A percentile compares a stretch with the other conserved stretches of the same genome.
Evolutionary conservation across 2,329 filamentous ascomycete genomes (phyloP).

Genomic region (Fusarium proliferatum): DNA sequence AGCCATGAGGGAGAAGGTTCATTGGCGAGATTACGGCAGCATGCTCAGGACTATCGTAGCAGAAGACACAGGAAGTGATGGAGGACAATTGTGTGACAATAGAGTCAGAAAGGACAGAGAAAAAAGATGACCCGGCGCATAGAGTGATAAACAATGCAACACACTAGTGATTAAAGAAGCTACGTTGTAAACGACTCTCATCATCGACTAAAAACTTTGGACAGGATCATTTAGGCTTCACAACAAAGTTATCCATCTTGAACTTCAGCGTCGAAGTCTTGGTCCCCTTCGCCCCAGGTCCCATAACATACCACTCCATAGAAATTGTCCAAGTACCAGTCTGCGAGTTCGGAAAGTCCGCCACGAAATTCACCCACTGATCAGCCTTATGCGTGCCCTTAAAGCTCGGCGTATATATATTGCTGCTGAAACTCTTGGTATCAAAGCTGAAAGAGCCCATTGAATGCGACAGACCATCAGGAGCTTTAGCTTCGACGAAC

Average conservation of each 20-base stretch:
- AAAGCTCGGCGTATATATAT: not conserved
- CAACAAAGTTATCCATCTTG: conserved; percentile 4
- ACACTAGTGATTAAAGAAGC: accelerated
- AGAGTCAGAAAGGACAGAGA: not conserved
- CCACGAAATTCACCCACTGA: not conserved
- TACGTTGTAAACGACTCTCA: not conserved
- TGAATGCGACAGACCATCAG: not conserved
- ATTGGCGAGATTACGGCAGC: too few relatives aligned
- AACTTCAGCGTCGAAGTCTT: not conserved
- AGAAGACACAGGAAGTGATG: too few relatives aligned
- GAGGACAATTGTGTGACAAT: too few relatives aligned
- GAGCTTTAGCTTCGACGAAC: not conserved
- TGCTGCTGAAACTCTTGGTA: not conserved
- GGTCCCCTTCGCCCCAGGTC: accelerated
- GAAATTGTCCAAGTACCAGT: conserved; percentile 6
- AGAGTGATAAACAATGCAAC: not conserved
- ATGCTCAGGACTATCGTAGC: too few relatives aligned
- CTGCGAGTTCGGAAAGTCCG: not conserved
- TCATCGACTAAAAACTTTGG: too few relatives aligned
- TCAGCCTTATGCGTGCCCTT: not conserved
- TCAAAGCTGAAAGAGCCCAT: not conserved
- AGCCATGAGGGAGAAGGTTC: too few relatives aligned
- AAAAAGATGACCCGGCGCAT: too few relatives aligned
- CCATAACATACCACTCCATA: not conserved
- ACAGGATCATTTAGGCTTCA: not conserved